A percentile compares a stretch with the other conserved stretches of the same genome.
phyloP scores from a whole-genome alignment of 352 stramenopile species.

The Globisporangium splendens region DNA sequence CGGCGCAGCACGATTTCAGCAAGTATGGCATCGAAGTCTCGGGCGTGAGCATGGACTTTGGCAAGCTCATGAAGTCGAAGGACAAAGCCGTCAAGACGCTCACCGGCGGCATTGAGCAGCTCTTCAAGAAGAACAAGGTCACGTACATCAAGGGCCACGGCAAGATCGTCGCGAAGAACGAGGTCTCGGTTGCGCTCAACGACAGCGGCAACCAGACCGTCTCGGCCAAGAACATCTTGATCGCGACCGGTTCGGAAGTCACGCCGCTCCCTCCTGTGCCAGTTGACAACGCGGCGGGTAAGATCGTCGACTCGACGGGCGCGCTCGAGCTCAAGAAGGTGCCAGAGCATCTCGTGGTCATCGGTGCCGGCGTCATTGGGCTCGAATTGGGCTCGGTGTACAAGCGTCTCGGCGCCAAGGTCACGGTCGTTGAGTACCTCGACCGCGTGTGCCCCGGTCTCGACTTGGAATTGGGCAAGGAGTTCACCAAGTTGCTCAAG shows the following conservation, averaged over 20 bases:
- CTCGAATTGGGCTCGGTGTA: conserved; percentile 99
- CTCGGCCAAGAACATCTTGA: conserved; percentile 97
- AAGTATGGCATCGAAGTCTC: conserved; percentile 93
- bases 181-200: conserved; percentile 89
- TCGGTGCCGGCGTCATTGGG: conserved; percentile 97
- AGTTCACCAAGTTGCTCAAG: conserved; percentile 97
- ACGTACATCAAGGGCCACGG: conserved; percentile 97
- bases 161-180: conserved; percentile 91
- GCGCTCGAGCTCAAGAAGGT: conserved; percentile 92
- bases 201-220: conserved; percentile 91
- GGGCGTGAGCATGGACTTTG: conserved; percentile 93
- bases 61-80: conserved; percentile 96
- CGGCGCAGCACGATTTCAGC: conserved; percentile 95
- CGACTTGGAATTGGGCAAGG: conserved; percentile 94
- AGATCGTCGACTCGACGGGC: conserved; percentile 99
- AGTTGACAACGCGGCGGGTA: conserved; percentile 95
- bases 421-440: conserved; percentile 99
- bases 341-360: conserved; percentile 94
- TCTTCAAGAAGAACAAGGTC: conserved; percentile 99
- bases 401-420: conserved; percentile 91
- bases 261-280: conserved; percentile 93
- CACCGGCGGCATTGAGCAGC: conserved; percentile 95
- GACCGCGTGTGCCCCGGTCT: conserved; percentile 92
- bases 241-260: conserved; percentile 88
- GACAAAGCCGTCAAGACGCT: conserved; percentile 92